Base-by-base conservation (phyloP, 306 rosid species). In the Hippophae gyantsensis region DNA sequence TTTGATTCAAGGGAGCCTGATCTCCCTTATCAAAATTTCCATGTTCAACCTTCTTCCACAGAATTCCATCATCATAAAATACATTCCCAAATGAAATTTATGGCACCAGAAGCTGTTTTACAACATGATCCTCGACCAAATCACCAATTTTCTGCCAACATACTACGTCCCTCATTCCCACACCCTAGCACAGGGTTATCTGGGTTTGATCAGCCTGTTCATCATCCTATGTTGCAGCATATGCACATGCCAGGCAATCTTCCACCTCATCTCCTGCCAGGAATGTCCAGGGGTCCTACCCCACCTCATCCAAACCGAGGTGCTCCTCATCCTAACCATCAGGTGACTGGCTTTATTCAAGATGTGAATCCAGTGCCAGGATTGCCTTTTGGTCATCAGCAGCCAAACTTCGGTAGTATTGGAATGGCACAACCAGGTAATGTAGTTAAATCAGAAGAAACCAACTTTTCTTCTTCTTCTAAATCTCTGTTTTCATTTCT, bases 401-500 rank as follows among this genome's bases (percentile, higher is more conserved):
- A 74, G 46, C 80, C 87, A 47, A 64, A 58, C 66, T 80, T 82
- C 60, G 85, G 84, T 45, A 82, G 87, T 54, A 84, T 76, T 52
- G 92, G 88, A 73, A 72, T 83, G 73, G 76, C 76, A 41, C 65
- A 68, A 10, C 86, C 86, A 70, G 99, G 99, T 92, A 80, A 66
- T 60, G n/a, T 57, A 45, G 45, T 13, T 38, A 27, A 13, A 7
- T 45, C 42, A 7, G 44, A 9, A 6, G 41, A 8, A 38, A 41
- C 23, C 48, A 32, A 32, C 38, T 32, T 32, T 32, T 32, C 48
- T 23, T 58, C 5, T 49, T 14, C 3, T 49, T 49, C 23, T 18
- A 18, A 18, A 13, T 6, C 7, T 5, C 8, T 12, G 7, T 8
- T 11, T 13, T 49, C 23, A 23, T 49, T 49, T 11, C 23, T 6